Evolutionary conservation across 2,329 filamentous ascomycete species (phyloP).

Genomic region (Colletotrichum sp.): DNA sequence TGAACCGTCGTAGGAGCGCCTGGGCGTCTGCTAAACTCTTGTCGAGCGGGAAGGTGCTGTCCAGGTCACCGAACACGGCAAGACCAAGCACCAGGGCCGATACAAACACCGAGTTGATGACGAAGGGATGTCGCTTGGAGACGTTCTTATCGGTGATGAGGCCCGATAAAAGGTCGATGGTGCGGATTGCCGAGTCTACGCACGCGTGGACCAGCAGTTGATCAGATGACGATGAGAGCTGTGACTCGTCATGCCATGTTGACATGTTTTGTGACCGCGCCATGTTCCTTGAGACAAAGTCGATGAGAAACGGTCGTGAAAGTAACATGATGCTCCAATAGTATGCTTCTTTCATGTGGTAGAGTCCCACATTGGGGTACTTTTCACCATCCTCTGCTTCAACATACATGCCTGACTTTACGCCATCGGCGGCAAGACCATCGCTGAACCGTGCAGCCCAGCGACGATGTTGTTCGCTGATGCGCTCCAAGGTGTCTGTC

Average conservation of each 20-base stretch:
- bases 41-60: conserved; percentile 34
- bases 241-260: not conserved
- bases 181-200: conserved; percentile 37
- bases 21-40: conserved; percentile 27
- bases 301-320: conserved; percentile 39
- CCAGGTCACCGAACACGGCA: conserved; percentile 49
- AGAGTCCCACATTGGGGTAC: conserved; percentile 30
- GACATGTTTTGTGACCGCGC: not conserved
- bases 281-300: conserved; percentile 25
- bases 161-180: conserved; percentile 41
- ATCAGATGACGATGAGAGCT: conserved; percentile 16
- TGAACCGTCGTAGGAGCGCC: conserved; percentile 27
- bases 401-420: conserved; percentile 17
- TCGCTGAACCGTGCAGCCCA: conserved; percentile 25
- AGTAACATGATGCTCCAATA: conserved; percentile 44
- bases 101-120: conserved; percentile 51
- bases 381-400: conserved; percentile 18
- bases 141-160: conserved; percentile 36
- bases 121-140: conserved; percentile 46
- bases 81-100: conserved; percentile 48
- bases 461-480: conserved; percentile 30
- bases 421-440: conserved; percentile 22
- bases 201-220: conserved; percentile 35
- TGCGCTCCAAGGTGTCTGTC: conserved; percentile 28
- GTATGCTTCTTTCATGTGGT: conserved; percentile 38